phyloP scores from a whole-genome alignment of 225 moss, liverwort and hornwort genomes.

The Polytrichum commune region DNA sequence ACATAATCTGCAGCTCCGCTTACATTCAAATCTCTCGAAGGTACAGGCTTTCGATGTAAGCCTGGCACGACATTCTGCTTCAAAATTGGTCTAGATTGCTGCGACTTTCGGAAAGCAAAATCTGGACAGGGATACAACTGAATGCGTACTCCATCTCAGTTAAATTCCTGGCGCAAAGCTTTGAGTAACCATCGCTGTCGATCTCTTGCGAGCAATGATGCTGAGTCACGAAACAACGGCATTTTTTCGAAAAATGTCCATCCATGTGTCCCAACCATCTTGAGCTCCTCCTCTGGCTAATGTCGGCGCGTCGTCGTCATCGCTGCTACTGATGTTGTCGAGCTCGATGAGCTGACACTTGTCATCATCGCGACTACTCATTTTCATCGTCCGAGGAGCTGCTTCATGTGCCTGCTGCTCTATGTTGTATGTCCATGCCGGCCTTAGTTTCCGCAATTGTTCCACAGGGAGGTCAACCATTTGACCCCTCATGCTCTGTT shows the following conservation, averaged over 20 bases:
- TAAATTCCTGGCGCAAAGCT: no score
- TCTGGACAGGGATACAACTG: no score
- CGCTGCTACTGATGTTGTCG: constrained; percentile 8
- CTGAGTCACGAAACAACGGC: no score
- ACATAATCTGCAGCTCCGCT: no score
- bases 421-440: background rate
- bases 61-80: no score
- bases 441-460: constrained; percentile 16
- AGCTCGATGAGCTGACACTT: constrained; percentile 15
- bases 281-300: constrained; percentile 5
- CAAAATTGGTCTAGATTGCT: no score
- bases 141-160: no score
- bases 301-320: constrained; percentile 1
- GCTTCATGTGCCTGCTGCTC: background rate
- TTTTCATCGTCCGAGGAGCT: background rate
- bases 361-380: background rate
- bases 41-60: no score
- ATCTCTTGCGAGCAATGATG: no score
- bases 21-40: no score
- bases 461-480: background rate
- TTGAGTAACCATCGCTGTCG: no score
- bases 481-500: constrained; percentile 4
- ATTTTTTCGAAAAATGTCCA: constrained; percentile 10
- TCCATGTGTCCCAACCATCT: constrained; percentile 23
- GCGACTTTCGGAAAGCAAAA: no score